Conservation (phyloP, 2,329 filamentous ascomycete species). For the Colletotrichum horii region DNA sequence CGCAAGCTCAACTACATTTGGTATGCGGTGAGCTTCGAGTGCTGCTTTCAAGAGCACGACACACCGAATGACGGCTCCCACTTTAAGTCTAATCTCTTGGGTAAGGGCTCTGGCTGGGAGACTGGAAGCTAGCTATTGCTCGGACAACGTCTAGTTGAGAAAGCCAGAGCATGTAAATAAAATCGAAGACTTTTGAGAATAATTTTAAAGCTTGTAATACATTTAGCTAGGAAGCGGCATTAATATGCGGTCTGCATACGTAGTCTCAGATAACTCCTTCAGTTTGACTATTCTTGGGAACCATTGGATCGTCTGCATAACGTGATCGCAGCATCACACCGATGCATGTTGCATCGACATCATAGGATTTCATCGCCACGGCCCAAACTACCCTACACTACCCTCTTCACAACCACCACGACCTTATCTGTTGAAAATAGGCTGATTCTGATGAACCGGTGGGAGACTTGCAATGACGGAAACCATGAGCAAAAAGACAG, state of each 20-base stretch:
- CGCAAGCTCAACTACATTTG: not conserved
- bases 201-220: fast-evolving
- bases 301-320: not conserved
- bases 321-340: not conserved
- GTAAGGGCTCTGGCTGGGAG: not conserved
- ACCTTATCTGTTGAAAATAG: not conserved
- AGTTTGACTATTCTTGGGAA: fast-evolving
- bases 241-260: not conserved
- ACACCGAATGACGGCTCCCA: not conserved
- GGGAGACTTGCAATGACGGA: not conserved
- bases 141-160: fast-evolving
- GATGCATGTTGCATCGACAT: not conserved
- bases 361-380: not conserved
- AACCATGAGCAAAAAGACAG: not conserved
- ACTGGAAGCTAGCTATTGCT: fast-evolving
- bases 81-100: not conserved
- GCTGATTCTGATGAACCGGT: not conserved
- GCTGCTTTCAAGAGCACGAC: not conserved
- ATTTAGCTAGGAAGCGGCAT: fast-evolving
- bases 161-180: not conserved
- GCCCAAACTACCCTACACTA: not conserved
- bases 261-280: not conserved
- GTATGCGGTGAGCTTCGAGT: not conserved
- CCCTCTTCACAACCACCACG: not conserved
- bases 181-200: fast-evolving